Evolutionary conservation across 2,329 filamentous ascomycete genomes (phyloP).

Genomic region (Orbilia ellipsospora): DNA sequence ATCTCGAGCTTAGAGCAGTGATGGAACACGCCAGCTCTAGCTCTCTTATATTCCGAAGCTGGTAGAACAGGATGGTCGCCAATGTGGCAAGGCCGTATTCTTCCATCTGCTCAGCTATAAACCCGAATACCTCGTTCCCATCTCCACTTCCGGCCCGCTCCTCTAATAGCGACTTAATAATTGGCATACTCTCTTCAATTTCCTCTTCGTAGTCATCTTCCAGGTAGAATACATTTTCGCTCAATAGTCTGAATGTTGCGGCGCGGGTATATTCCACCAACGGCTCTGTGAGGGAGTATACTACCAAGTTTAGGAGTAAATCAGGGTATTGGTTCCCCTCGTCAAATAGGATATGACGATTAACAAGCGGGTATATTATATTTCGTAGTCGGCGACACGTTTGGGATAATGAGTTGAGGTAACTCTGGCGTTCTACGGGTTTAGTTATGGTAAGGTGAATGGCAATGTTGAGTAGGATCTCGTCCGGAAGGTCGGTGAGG

Average conservation of each 20-base stretch:
- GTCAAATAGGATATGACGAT: slow-evolving; percentile 33
- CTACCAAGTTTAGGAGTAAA: slow-evolving; percentile 23
- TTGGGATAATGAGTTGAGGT: slow-evolving; percentile 28
- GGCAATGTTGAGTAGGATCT: slow-evolving; percentile 24
- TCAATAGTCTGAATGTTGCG: slow-evolving; percentile 28
- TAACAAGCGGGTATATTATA: slow-evolving; percentile 26
- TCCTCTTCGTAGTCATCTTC: slow-evolving; percentile 17
- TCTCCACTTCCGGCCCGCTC: neutral
- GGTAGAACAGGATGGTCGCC: slow-evolving; percentile 37
- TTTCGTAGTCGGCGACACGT: slow-evolving; percentile 25
- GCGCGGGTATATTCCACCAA: slow-evolving; percentile 25
- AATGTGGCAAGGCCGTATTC: slow-evolving; percentile 28
- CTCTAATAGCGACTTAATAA: slow-evolving; percentile 5
- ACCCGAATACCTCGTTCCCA: slow-evolving; percentile 11
- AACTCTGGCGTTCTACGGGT: neutral
- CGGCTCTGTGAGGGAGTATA: slow-evolving; percentile 30
- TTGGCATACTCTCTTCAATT: neutral
- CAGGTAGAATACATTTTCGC: slow-evolving; percentile 21
- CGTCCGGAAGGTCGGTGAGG: slow-evolving; percentile 29
- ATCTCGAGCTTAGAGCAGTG: slow-evolving; percentile 20
- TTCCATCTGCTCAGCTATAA: slow-evolving; percentile 28
- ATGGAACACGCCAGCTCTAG: slow-evolving; percentile 31
- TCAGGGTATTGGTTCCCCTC: slow-evolving; percentile 29
- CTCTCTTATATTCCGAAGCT: slow-evolving; percentile 6
- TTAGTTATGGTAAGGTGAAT: neutral